Conservation (phyloP, 2,329 filamentous ascomycete genomes). For the Ceratocystis alfenasii region DNA sequence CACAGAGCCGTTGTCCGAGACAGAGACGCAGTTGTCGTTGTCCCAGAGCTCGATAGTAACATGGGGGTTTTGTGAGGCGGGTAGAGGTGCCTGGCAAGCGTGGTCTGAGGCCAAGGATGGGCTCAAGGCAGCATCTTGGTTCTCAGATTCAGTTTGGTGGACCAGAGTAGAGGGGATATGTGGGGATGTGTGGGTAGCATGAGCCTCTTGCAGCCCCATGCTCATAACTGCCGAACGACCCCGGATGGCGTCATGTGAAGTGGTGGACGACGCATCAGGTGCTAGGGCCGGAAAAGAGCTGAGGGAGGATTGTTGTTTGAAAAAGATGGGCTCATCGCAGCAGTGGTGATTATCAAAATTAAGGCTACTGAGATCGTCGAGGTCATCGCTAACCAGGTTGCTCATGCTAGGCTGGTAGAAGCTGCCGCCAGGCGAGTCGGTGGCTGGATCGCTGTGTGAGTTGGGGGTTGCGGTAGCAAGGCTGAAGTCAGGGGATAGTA, state of each 20-base stretch:
- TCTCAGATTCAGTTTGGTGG: not conserved
- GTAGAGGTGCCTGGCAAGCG: not conserved
- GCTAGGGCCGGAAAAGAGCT: not conserved
- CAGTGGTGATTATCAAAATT: not conserved
- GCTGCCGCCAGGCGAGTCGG: not conserved
- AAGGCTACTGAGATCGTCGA: not conserved
- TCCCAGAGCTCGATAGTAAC: not conserved
- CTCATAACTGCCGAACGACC: constrained; percentile 3
- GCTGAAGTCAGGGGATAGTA: not conserved
- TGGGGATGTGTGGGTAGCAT: not conserved
- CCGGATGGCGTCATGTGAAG: not conserved
- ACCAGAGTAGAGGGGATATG: not conserved
- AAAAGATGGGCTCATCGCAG: not conserved
- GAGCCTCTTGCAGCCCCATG: not conserved
- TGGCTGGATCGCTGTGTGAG: not conserved
- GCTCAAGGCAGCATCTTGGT: no score
- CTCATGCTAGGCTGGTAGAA: not conserved
- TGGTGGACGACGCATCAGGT: not conserved
- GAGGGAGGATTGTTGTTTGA: not conserved
- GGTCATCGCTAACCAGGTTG: not conserved
- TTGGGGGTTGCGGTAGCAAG: not conserved
- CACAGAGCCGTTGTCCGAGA: not conserved
- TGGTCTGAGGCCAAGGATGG: not conserved
- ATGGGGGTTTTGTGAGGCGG: not conserved
- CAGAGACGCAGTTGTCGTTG: not conserved